Percentiles rank a stretch among this genome's conserved stretches.
phyloP scores from a whole-genome alignment of 2,329 filamentous ascomycete species.

The Plectosphaerella cucumerina region DNA sequence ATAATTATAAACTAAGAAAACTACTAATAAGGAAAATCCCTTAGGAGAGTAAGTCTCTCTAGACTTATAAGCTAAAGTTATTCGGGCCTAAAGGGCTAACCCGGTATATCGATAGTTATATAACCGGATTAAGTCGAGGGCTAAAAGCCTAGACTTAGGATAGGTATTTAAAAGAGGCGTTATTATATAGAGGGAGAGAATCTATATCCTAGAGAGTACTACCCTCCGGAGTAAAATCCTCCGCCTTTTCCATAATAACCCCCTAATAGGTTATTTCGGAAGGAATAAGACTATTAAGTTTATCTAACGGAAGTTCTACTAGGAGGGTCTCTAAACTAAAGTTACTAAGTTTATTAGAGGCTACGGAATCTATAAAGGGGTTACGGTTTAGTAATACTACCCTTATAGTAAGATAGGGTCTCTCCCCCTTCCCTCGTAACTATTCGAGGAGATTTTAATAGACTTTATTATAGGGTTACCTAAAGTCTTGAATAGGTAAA shows the following conservation, averaged over 20 bases:
- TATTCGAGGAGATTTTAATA: not conserved
- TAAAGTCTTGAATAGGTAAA: constrained; percentile 6
- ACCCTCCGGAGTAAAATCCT: not conserved
- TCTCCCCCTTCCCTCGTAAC: not conserved
- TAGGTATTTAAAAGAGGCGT: too few relatives aligned
- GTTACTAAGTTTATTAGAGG: too few relatives aligned
- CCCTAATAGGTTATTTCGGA: not conserved
- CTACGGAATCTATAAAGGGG: too few relatives aligned
- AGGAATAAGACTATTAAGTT: not conserved
- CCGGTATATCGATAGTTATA: not conserved
- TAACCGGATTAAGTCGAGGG: too few relatives aligned
- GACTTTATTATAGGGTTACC: not conserved
- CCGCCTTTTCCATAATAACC: not conserved
- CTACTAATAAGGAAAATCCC: not conserved
- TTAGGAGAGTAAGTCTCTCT: not conserved
- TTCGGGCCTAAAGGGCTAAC: not conserved
- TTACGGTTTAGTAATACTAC: too few relatives aligned
- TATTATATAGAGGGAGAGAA: not conserved
- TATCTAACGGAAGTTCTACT: not conserved
- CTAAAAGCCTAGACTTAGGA: too few relatives aligned
- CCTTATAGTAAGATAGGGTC: not conserved
- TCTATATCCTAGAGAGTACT: not conserved
- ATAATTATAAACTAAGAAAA: too few relatives aligned
- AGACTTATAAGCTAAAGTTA: not conserved
- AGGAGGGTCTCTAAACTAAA: too few relatives aligned